These are phyloP conservation scores for Xylariaceae sp. DNA, from an alignment of 2,329 filamentous ascomycete genomes.

Conservation along the genomic window DNA sequence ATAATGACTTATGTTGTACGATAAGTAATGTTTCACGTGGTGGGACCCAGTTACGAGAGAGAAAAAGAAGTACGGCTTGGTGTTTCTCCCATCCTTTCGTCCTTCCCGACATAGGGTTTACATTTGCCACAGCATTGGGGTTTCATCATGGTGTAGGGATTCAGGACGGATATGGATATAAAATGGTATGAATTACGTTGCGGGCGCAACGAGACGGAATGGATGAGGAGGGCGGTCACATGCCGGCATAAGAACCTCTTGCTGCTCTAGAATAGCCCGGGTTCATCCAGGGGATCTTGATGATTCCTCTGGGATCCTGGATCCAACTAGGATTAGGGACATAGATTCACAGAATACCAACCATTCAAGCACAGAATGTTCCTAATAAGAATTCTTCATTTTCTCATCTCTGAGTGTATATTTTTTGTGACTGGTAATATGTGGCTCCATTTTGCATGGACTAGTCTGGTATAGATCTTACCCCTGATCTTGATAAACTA, in stretches of 20 bases:
- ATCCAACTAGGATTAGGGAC: too few relatives aligned
- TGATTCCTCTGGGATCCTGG: background rate
- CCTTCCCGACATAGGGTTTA: constrained; percentile 1
- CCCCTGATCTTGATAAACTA: too few relatives aligned
- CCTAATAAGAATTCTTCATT: too few relatives aligned
- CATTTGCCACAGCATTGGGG: constrained; percentile 10
- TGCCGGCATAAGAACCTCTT: background rate
- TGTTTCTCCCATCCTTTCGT: background rate
- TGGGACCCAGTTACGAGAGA: background rate
- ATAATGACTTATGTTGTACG: constrained; percentile 14
- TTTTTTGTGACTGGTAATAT: too few relatives aligned
- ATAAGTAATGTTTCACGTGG: constrained; percentile 18
- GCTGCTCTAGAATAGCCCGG: background rate
- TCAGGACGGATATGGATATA: background rate
- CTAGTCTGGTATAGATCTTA: too few relatives aligned
- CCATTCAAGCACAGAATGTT: too few relatives aligned
- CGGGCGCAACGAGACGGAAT: background rate
- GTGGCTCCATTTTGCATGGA: too few relatives aligned
- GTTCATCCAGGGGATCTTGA: constrained; percentile 1
- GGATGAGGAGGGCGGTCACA: background rate
- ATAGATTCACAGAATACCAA: too few relatives aligned
- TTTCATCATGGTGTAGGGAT: constrained; percentile 3
- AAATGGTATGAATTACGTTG: constrained; percentile 1
- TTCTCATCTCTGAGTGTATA: too few relatives aligned
- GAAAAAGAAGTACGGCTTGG: background rate